A percentile compares a stretch with the other conserved stretches of the same genome.
phyloP scores from a whole-genome alignment of 257 asterid genomes.

The Ilex asprella region DNA sequence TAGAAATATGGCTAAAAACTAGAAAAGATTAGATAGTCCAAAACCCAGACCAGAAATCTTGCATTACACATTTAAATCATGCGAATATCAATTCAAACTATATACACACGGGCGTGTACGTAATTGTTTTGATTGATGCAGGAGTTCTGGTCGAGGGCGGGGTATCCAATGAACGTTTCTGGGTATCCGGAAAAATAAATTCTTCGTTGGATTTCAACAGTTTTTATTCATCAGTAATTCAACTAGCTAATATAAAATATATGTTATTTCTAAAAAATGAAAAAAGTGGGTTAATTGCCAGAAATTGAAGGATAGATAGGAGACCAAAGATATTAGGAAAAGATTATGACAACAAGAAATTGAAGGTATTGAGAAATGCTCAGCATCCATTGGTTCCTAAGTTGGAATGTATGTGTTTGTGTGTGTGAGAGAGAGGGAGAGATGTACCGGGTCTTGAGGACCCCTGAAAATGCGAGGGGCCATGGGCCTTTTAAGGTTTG shows the following conservation, averaged over 20 bases:
- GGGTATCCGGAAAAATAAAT: not conserved
- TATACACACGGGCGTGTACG: too few species aligned
- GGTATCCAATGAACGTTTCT: too few species aligned
- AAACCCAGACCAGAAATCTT: not conserved
- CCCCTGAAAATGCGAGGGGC: not conserved
- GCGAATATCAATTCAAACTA: not conserved
- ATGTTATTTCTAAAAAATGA: not conserved
- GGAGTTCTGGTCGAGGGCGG: not conserved
- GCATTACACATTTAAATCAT: not conserved
- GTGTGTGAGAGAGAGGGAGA: not conserved
- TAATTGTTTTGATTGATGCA: too few species aligned
- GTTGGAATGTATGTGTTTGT: not conserved
- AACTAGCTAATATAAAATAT: too few species aligned
- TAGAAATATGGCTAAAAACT: too few species aligned
- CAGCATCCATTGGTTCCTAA: not conserved
- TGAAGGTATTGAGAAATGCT: not conserved
- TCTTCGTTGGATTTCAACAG: not conserved
- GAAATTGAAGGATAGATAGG: not conserved
- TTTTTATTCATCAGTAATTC: not conserved
- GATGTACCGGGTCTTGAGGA: not conserved
- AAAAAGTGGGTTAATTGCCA: not conserved
- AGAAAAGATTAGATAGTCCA: too few species aligned
- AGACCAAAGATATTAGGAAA: not conserved
- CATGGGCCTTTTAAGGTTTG: not conserved
- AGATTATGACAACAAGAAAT: too few species aligned